These are phyloP conservation scores for Phialophora expanda DNA, from an alignment of 2,329 filamentous ascomycete genomes.

Conservation along the genomic window DNA sequence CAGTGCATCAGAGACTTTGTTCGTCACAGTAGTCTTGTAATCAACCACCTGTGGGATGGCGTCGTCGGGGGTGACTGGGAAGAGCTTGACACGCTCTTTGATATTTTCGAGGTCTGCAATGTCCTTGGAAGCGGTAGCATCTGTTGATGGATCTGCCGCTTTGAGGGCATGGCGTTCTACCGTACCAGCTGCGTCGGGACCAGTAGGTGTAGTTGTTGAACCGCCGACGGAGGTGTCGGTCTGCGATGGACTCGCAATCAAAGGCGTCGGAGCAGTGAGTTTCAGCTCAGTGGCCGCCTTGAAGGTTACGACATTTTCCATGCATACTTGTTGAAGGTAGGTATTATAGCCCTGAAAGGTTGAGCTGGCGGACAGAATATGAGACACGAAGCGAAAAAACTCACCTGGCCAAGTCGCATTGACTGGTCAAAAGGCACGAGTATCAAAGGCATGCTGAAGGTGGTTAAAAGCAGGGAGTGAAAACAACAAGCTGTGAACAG, in stretches of 20 bases:
- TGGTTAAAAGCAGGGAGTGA: background rate
- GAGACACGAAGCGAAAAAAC: background rate
- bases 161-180: background rate
- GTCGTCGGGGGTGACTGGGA: background rate
- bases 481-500: background rate
- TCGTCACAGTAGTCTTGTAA: background rate
- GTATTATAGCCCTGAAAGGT: background rate
- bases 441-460: background rate
- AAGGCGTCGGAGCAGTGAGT: background rate
- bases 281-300: background rate
- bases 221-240: background rate
- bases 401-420: background rate
- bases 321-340: background rate
- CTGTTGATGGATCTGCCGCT: background rate
- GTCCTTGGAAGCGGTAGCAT: background rate
- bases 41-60: background rate
- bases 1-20: background rate
- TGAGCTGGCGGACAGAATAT: background rate
- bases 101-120: background rate
- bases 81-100: background rate
- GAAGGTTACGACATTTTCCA: constrained; percentile 1
- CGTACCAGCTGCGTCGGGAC: background rate
- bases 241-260: background rate
- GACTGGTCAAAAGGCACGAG: background rate
- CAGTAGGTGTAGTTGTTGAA: background rate